phyloP scores from a whole-genome alignment of 2,329 filamentous ascomycete species.

The Cladosporium sp. region DNA sequence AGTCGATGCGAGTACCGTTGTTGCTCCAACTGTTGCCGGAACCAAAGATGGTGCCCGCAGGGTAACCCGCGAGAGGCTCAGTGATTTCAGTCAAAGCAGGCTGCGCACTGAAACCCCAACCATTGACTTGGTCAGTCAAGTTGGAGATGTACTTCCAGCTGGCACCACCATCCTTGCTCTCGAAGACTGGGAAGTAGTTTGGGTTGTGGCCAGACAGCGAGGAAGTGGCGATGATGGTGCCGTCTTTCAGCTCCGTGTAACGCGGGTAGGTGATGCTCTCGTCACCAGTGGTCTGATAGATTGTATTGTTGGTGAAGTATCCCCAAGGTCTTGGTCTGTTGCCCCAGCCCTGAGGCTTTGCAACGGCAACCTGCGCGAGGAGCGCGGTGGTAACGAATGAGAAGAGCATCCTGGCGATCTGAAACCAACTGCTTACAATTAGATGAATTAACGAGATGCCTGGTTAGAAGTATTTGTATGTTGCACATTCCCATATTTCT shows the following conservation, averaged over 20 bases:
- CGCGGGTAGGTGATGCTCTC: conserved; percentile 20
- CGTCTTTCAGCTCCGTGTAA: conserved; percentile 20
- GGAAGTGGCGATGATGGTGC: conserved; percentile 21
- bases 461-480: background rate
- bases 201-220: conserved; percentile 17
- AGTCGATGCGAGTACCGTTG: conserved; percentile 50
- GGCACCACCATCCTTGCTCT: conserved; percentile 22
- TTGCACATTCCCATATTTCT: background rate
- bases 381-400: conserved; percentile 8
- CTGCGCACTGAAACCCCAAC: conserved; percentile 22
- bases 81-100: conserved; percentile 20
- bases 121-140: conserved; percentile 23
- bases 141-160: conserved; percentile 24
- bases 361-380: conserved; percentile 13
- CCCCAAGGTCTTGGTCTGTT: conserved; percentile 18
- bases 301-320: conserved; percentile 22
- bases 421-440: background rate
- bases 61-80: conserved; percentile 16
- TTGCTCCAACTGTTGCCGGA: conserved; percentile 22
- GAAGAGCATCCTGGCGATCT: conserved; percentile 8
- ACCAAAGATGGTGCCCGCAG: conserved; percentile 21
- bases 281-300: conserved; percentile 20
- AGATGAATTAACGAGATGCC: background rate
- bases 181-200: conserved; percentile 22
- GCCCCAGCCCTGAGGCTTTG: background rate